These are phyloP conservation scores for Russula sp. DNA, from an alignment of 768 basidiomycete genomes.

Conservation along the genomic window DNA sequence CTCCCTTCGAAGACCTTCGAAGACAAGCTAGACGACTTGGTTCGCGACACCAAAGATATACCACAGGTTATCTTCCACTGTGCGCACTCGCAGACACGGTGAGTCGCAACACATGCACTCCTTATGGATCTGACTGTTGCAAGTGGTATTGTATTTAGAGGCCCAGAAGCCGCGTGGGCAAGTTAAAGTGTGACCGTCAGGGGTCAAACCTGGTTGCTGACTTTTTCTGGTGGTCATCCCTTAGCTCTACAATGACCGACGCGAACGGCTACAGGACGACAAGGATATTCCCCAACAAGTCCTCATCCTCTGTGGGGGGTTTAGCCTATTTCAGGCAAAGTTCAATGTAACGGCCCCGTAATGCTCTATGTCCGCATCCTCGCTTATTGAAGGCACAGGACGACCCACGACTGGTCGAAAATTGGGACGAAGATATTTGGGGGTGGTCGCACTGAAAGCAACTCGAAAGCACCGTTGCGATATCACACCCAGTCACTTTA, in stretches of 20 bases:
- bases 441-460: slow-evolving; percentile 31
- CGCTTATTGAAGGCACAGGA: slow-evolving; percentile 34
- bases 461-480: background rate
- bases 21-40: slow-evolving; percentile 49
- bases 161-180: slow-evolving; percentile 74
- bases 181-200: slow-evolving; percentile 19
- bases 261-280: slow-evolving; percentile 47
- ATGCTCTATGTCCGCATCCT: slow-evolving; percentile 4
- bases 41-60: slow-evolving; percentile 54
- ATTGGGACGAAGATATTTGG: slow-evolving; percentile 69
- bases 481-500: background rate
- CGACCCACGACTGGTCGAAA: slow-evolving; percentile 66
- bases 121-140: background rate
- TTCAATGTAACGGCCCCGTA: slow-evolving; percentile 46
- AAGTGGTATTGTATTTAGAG: slow-evolving; percentile 37
- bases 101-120: slow-evolving; percentile 27
- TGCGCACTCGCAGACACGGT: slow-evolving; percentile 71
- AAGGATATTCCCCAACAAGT: slow-evolving; percentile 49
- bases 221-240: slow-evolving; percentile 12
- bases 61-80: slow-evolving; percentile 74
- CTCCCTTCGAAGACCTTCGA: slow-evolving; percentile 58
- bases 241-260: slow-evolving; percentile 51
- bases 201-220: background rate
- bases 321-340: slow-evolving; percentile 59
- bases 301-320: slow-evolving; percentile 64